A percentile compares a stretch with the other conserved stretches of the same genome.
phyloP scores from a whole-genome alignment of 169 alveolate genomes.

The Eimeria tenella region DNA sequence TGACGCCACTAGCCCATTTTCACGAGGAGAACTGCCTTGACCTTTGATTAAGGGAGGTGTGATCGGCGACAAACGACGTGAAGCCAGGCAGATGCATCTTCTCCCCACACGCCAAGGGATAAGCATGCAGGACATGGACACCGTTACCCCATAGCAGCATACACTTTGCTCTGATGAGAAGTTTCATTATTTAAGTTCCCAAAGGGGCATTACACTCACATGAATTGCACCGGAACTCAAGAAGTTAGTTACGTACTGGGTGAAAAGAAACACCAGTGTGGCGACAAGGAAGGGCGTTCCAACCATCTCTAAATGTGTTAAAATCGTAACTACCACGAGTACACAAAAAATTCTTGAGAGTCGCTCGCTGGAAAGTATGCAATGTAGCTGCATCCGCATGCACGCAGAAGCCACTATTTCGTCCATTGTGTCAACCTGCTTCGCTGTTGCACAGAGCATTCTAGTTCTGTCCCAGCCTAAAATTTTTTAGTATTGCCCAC shows the following conservation, averaged over 20 bases:
- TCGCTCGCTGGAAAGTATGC: too few species aligned
- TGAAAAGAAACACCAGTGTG: slow-evolving; percentile 1
- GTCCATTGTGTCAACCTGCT: too few species aligned
- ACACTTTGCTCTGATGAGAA: not conserved
- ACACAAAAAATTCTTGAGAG: too few species aligned
- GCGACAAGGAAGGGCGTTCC: not conserved
- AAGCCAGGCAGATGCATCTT: not conserved
- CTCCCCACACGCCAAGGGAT: not conserved
- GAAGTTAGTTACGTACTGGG: not conserved
- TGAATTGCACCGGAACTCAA: slow-evolving; percentile 26
- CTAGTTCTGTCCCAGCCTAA: too few species aligned
- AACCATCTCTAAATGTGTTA: not conserved
- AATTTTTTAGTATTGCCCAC: too few species aligned
- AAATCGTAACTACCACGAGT: too few species aligned
- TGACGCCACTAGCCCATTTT: not conserved
- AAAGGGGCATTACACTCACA: slow-evolving; percentile 28
- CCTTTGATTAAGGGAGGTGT: not conserved
- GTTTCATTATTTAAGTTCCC: not conserved
- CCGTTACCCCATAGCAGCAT: not conserved
- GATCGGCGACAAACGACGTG: not conserved
- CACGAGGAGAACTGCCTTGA: not conserved
- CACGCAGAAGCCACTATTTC: too few species aligned
- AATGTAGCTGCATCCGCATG: too few species aligned
- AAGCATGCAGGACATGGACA: not conserved
- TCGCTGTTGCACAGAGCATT: too few species aligned